Conservation (phyloP, 2,329 filamentous ascomycete genomes). For the Botrytis elliptica region DNA sequence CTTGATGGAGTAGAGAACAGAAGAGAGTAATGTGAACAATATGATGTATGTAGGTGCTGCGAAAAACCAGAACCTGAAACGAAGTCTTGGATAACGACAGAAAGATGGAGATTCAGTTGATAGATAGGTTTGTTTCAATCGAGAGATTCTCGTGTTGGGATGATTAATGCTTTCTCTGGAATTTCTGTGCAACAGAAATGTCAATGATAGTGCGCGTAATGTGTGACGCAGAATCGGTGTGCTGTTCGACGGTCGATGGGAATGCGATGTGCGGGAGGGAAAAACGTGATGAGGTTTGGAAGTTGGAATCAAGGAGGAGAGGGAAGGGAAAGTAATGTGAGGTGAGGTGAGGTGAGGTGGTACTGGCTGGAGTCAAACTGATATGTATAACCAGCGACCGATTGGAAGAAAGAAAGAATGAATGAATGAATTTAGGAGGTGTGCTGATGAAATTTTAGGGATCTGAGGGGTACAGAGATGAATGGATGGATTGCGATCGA, state of each 20-base stretch:
- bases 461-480: not conserved
- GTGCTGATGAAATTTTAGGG: no score
- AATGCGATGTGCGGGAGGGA: no score
- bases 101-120: not conserved
- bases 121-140: not conserved
- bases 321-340: no score
- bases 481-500: not conserved
- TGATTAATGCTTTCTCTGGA: not conserved
- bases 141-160: not conserved
- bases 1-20: not conserved
- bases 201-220: not conserved
- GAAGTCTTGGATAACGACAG: not conserved
- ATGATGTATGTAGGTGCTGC: not conserved
- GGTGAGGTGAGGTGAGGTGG: no score
- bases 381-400: not conserved
- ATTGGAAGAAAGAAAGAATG: no score
- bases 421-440: no score
- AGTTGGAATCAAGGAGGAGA: not conserved
- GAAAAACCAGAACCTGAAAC: not conserved
- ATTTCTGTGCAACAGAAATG: not conserved
- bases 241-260: no score
- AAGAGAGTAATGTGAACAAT: not conserved
- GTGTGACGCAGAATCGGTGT: not conserved
- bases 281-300: not conserved
- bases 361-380: no score